phyloP scores from a whole-genome alignment of 176 grass and related monocot species.

The Musa troglodytarum region DNA sequence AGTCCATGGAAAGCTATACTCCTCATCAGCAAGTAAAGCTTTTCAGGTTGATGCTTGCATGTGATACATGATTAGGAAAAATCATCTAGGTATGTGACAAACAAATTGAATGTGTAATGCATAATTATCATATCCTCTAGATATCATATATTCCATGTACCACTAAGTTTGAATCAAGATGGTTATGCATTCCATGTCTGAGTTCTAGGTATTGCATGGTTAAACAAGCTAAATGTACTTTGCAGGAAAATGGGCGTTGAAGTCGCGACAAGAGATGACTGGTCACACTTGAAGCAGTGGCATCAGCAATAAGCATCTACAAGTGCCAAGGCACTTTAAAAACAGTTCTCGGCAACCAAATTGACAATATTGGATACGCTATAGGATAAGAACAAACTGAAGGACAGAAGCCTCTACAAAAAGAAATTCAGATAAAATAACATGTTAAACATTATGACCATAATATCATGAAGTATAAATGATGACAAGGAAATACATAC shows the following conservation, averaged over 20 bases:
- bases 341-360: not conserved
- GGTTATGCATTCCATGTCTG: too few relatives aligned
- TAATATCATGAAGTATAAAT: not conserved
- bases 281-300: not conserved
- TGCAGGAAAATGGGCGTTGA: not conserved
- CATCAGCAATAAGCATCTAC: not conserved
- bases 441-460: not conserved
- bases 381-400: too few relatives aligned
- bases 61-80: too few relatives aligned
- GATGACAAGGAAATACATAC: conserved; percentile 24
- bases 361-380: not conserved
- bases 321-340: not conserved
- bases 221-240: not conserved
- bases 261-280: not conserved
- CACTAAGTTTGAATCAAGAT: too few relatives aligned
- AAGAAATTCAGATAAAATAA: not conserved
- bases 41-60: not conserved
- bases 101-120: too few relatives aligned
- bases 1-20: not conserved
- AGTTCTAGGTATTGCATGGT: too few relatives aligned
- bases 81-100: not conserved
- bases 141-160: too few relatives aligned
- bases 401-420: not conserved
- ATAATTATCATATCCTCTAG: too few relatives aligned
- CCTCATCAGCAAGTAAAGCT: not conserved